Evolutionary conservation across 1,284 basidiomycete species (phyloP).

Genomic region (Puccinia hordei): DNA sequence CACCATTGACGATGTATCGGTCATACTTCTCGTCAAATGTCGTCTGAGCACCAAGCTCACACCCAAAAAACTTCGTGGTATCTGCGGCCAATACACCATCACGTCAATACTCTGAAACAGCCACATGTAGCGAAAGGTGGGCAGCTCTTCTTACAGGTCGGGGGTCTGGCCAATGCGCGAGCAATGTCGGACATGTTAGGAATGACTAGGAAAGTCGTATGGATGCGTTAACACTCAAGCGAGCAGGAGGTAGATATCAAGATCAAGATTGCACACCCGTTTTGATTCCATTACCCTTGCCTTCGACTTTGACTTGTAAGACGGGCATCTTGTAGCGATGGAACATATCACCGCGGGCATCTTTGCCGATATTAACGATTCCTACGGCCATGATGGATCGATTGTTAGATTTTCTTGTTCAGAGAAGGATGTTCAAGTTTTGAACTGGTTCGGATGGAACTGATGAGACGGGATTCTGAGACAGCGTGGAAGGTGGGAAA

Average conservation of each 20-base stretch:
- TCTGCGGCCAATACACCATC: slow-evolving; percentile 62
- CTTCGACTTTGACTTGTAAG: slow-evolving; percentile 93
- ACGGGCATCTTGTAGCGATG: slow-evolving; percentile 76
- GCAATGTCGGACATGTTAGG: slow-evolving; percentile 99
- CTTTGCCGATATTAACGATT: slow-evolving; percentile 46
- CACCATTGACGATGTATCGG: slow-evolving; percentile 97
- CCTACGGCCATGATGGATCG: slow-evolving; percentile 43
- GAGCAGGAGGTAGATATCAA: not conserved
- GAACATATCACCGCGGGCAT: slow-evolving; percentile 46
- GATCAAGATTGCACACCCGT: slow-evolving; percentile 62
- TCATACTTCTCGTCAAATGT: slow-evolving; percentile 95
- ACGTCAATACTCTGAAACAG: too few species aligned
- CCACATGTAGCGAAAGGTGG: too few species aligned
- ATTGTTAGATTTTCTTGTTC: not conserved
- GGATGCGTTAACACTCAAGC: not conserved
- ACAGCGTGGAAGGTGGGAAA: too few species aligned
- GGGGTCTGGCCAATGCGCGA: slow-evolving; percentile 88
- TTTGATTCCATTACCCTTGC: slow-evolving; percentile 99
- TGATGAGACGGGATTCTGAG: too few species aligned
- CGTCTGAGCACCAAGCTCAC: slow-evolving; percentile 96
- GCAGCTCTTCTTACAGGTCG: slow-evolving; percentile 66
- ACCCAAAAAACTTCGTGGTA: slow-evolving; percentile 98
- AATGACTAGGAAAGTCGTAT: slow-evolving; percentile 64
- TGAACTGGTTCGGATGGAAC: too few species aligned
- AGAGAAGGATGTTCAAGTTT: too few species aligned